Evolutionary conservation across 2,329 filamentous ascomycete species (phyloP).

Genomic region (Scolecobasidium constrictum): DNA sequence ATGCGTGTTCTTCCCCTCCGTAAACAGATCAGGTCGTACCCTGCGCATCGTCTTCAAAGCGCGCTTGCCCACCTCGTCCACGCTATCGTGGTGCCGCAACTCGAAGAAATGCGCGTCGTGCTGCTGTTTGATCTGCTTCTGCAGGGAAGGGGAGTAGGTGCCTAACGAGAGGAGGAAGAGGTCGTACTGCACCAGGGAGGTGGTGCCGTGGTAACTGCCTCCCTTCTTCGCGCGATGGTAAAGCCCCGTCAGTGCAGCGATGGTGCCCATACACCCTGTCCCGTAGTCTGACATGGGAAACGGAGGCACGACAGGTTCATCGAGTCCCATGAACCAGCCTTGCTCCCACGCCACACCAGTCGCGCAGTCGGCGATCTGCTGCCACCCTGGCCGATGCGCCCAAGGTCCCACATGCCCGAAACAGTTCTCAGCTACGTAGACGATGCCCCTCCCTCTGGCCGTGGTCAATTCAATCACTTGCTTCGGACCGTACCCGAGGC

Average conservation of each 20-base stretch:
- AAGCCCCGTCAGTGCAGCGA: slow-evolving; percentile 54
- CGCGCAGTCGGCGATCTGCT: slow-evolving; percentile 59
- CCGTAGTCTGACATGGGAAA: slow-evolving; percentile 53
- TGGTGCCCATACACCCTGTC: slow-evolving; percentile 60
- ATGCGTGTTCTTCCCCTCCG: slow-evolving; percentile 12
- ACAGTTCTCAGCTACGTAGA: slow-evolving; percentile 63
- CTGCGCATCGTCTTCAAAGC: slow-evolving; percentile 45
- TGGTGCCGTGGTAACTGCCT: slow-evolving; percentile 55
- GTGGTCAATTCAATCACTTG: slow-evolving; percentile 42
- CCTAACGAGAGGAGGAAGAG: slow-evolving; percentile 53
- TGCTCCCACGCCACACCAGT: slow-evolving; percentile 52
- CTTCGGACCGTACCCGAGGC: slow-evolving; percentile 51
- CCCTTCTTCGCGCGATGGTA: slow-evolving; percentile 51
- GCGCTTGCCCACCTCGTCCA: slow-evolving; percentile 53
- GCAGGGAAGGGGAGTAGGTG: slow-evolving; percentile 42
- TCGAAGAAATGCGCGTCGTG: slow-evolving; percentile 44
- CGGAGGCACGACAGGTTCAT: slow-evolving; percentile 55
- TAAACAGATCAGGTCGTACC: slow-evolving; percentile 45
- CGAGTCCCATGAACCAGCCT: slow-evolving; percentile 44
- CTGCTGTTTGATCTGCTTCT: slow-evolving; percentile 38
- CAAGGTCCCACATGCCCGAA: slow-evolving; percentile 57
- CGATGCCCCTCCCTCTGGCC: slow-evolving; percentile 48
- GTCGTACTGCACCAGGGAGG: slow-evolving; percentile 58
- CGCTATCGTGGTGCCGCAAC: slow-evolving; percentile 50
- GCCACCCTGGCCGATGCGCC: slow-evolving; percentile 56